Conservation (phyloP, 2,329 filamentous ascomycete species). For the Aureobasidium sp. region DNA sequence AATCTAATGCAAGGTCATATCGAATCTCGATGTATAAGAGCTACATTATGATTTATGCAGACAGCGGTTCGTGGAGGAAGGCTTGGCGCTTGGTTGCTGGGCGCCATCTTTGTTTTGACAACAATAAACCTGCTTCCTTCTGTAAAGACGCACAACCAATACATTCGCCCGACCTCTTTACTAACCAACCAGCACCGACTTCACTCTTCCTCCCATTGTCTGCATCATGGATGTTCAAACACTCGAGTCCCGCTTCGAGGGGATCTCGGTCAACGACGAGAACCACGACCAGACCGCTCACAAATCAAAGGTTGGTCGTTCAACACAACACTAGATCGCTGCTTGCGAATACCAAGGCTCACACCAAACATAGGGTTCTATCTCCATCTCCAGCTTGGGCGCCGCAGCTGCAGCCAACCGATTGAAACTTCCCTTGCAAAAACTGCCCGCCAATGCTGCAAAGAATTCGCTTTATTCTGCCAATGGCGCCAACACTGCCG, state of each 20-base stretch:
- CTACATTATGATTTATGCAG: neutral
- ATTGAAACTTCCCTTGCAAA: slow-evolving; percentile 68
- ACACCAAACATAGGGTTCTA: slow-evolving; percentile 35
- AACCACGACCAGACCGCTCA: slow-evolving; percentile 57
- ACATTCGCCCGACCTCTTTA: neutral
- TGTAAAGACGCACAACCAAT: neutral
- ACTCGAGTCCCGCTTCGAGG: slow-evolving; percentile 83
- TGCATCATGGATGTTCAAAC: slow-evolving; percentile 61
- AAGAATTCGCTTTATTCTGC: slow-evolving; percentile 28
- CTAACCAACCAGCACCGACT: slow-evolving; percentile 2
- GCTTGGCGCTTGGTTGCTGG: slow-evolving; percentile 10
- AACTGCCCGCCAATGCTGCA: slow-evolving; percentile 69
- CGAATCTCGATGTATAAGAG: neutral
- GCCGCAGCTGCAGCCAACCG: slow-evolving; percentile 46
- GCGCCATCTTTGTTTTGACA: slow-evolving; percentile 14
- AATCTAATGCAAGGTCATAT: neutral
- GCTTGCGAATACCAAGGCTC: too few species aligned
- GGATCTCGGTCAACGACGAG: slow-evolving; percentile 82
- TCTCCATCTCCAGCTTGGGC: slow-evolving; percentile 43
- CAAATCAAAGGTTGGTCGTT: slow-evolving; percentile 65
- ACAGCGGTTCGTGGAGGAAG: neutral
- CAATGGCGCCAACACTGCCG: slow-evolving; percentile 28
- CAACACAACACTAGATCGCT: neutral
- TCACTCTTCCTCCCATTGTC: neutral
- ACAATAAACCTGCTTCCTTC: slow-evolving; percentile 5